These are phyloP conservation scores for Clarireedia paspali DNA, from an alignment of 2,329 filamentous ascomycete species.

Conservation along the genomic window DNA sequence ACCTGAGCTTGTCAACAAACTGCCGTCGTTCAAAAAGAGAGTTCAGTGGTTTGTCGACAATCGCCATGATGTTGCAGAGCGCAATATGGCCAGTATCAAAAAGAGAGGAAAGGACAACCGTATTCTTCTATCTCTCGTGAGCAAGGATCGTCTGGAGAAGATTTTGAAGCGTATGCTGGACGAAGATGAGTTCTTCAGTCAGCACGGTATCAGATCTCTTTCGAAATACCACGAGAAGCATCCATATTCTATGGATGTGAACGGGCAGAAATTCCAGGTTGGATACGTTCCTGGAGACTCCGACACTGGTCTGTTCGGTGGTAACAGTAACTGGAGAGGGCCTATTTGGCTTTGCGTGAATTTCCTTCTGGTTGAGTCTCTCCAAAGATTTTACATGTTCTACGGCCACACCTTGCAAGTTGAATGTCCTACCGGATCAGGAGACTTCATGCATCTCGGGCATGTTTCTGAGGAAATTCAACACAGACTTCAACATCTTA, in stretches of 20 bases:
- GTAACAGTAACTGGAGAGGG: constrained; percentile 96
- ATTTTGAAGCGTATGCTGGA: constrained; percentile 90
- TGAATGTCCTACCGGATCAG: constrained; percentile 88
- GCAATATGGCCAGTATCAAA: constrained; percentile 90
- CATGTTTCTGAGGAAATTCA: constrained; percentile 93
- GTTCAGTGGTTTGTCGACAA: constrained; percentile 93
- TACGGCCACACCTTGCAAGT: constrained; percentile 84
- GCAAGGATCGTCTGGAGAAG: constrained; percentile 82
- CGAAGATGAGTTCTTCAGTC: constrained; percentile 85
- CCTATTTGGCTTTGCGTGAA: constrained; percentile 97
- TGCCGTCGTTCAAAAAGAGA: constrained; percentile 88
- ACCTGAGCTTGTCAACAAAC: constrained; percentile 84
- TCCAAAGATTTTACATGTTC: constrained; percentile 95
- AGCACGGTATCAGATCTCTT: constrained; percentile 84
- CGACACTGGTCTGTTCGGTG: constrained; percentile 88
- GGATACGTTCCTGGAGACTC: constrained; percentile 93
- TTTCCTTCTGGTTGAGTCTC: constrained; percentile 85
- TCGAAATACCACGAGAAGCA: constrained; percentile 87
- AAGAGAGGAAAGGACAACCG: constrained; percentile 86
- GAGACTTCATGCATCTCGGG: constrained; percentile 90
- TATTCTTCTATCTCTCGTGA: constrained; percentile 82
- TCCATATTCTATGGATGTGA: constrained; percentile 92
- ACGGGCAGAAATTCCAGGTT: constrained; percentile 81
- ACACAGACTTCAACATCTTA: constrained; percentile 87
- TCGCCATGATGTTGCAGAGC: constrained; percentile 75